Percentiles rank a stretch among this genome's conserved stretches.
phyloP scores from a whole-genome alignment of 2,329 filamentous ascomycete species.

The Cordyceps militaris region DNA sequence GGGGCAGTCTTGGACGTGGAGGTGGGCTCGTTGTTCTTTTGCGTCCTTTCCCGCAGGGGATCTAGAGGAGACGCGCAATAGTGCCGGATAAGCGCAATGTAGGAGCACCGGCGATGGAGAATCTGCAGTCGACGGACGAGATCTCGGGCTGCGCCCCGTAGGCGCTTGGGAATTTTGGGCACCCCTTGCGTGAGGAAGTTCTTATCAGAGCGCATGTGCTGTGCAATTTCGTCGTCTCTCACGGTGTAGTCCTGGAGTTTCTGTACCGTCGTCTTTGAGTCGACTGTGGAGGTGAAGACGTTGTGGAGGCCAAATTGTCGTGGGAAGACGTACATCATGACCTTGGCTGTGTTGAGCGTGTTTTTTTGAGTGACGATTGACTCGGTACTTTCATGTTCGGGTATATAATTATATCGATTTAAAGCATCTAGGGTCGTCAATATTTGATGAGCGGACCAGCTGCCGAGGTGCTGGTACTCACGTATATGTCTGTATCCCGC shows the following conservation, averaged over 20 bases:
- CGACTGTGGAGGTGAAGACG: constrained; percentile 69
- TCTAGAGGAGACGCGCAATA: constrained; percentile 60
- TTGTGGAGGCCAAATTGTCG: constrained; percentile 86
- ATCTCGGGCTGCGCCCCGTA: constrained; percentile 54
- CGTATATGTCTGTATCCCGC: constrained; percentile 77
- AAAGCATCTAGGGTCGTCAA: constrained; percentile 58
- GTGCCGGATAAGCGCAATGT: constrained; percentile 67
- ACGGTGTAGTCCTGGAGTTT: constrained; percentile 78
- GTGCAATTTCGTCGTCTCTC: constrained; percentile 71
- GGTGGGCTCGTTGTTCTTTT: background rate
- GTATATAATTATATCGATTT: constrained; percentile 52
- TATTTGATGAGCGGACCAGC: background rate
- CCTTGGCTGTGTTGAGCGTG: constrained; percentile 51
- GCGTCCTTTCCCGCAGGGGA: background rate
- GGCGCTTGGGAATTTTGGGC: constrained; percentile 52
- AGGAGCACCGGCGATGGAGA: constrained; percentile 68
- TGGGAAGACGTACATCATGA: constrained; percentile 93
- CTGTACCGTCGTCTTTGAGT: constrained; percentile 60
- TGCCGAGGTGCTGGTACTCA: constrained; percentile 44
- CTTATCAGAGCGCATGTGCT: constrained; percentile 18
- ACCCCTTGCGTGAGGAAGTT: constrained; percentile 8
- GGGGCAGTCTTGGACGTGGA: background rate
- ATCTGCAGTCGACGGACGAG: constrained; percentile 64
- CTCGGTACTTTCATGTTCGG: background rate
- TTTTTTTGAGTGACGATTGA: constrained; percentile 11